Evolutionary conservation across 1,139 yeast species (phyloP), one percentile per base, ranked within the genome.

Genomic region (Protomyces macrosporus): DNA sequence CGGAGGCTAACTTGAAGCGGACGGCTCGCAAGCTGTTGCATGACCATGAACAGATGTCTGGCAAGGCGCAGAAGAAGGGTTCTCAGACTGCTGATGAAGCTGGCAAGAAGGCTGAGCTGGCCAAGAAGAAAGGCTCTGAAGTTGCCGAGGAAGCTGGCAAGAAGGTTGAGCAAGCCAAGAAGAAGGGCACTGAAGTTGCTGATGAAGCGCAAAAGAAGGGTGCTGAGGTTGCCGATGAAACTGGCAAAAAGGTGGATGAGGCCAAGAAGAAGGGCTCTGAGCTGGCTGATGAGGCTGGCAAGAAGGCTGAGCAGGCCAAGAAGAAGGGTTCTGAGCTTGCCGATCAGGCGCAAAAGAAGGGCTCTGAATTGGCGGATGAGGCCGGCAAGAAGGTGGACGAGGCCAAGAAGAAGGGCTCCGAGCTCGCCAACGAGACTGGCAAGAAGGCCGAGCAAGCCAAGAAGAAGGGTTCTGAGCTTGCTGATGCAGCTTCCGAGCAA

Each of bases 231-330:
- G 45, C 65, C 53, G 37, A 52, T 6, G 37, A 33, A 33, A 53
- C 45, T 12, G 14, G 37, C 34, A 32, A 50, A 14, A 34, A 32
- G 37, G 14, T 32, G 5, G 45, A 60, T 3, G 60, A 66, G 23
- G 32, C 65, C 16, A 30, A 35, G 14, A 42, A 60, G 40, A 66
- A 65, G 40, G 14, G 65, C 16, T 59, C 68, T 42, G 45, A 58
- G 52, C 45, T 58, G 2, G 62, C 62, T 16, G 35, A 67, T 65
- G 16, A 14, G 45, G 34, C 65, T 45, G 60, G 53, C 12, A 33
- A 30, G 53, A 33, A 34, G 32, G 55, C 55, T 16, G 42, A 52
- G 32, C 55, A 52, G 35, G 37, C 53, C 6, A 50, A 50, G 37
- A 2, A 50, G 16, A 50, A 32, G 9, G 53, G 37, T 7, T 32